Conservation (phyloP, 441 rosid genomes). For the Croton setiger region DNA sequence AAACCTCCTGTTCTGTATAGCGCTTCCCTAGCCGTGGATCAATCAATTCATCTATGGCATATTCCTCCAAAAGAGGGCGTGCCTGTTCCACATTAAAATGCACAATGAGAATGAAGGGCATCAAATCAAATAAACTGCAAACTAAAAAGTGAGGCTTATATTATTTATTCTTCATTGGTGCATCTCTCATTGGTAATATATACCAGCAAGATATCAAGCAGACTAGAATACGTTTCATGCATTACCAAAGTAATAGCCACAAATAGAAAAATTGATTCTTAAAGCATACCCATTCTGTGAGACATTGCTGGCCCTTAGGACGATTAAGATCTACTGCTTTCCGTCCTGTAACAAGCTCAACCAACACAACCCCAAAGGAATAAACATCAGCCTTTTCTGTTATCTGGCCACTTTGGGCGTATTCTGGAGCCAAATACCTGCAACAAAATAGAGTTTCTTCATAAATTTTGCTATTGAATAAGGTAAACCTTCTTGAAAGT, state of each 20-base stretch:
- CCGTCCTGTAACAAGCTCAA: constrained; percentile 92
- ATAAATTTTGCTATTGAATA: constrained; percentile 17
- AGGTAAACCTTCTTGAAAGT: constrained; percentile 15
- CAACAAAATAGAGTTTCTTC: constrained; percentile 20
- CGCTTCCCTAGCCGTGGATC: constrained; percentile 63
- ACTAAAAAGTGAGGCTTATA: not conserved
- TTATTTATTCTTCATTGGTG: not conserved
- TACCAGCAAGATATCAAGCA: not conserved
- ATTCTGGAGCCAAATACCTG: constrained; percentile 99
- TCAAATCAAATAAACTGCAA: constrained; percentile 1
- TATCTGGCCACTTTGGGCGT: constrained; percentile 94
- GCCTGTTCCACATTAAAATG: constrained; percentile 54
- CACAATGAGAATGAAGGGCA: constrained; percentile 6
- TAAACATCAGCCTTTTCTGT: constrained; percentile 98
- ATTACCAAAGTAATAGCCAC: not conserved
- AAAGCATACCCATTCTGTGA: constrained; percentile 87
- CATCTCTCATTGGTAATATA: not conserved
- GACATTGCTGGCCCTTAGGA: constrained; percentile 98
- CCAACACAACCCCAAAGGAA: constrained; percentile 92
- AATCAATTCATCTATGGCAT: constrained; percentile 65
- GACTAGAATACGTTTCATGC: not conserved
- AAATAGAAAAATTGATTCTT: not conserved
- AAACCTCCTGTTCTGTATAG: constrained; percentile 70
- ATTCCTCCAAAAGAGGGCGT: constrained; percentile 85
- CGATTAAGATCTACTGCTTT: constrained; percentile 90